phyloP scores from a whole-genome alignment of 2,329 filamentous ascomycete genomes.

The Hyphodiscus sp. region DNA sequence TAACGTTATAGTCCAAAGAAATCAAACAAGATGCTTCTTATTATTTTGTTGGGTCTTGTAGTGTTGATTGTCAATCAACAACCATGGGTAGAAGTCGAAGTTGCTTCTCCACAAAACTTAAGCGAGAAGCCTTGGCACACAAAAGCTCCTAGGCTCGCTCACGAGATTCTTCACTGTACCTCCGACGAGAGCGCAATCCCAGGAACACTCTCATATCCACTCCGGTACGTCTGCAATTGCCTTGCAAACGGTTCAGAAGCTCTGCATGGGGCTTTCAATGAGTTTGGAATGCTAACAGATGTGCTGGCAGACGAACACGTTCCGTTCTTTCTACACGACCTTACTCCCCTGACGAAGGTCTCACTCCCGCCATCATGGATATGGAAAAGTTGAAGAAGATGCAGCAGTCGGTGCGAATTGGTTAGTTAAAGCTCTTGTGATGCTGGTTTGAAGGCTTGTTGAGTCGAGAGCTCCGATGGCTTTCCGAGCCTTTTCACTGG shows the following conservation, averaged over 20 bases:
- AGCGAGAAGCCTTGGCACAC: neutral
- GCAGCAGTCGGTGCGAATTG: conserved; percentile 54
- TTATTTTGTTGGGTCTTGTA: too few species aligned
- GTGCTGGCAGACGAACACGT: conserved; percentile 5
- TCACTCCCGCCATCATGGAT: conserved; percentile 48
- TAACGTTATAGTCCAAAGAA: too few species aligned
- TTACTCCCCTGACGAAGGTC: conserved; percentile 23
- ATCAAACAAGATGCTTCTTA: too few species aligned
- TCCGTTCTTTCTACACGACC: conserved; percentile 8
- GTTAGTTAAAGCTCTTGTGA: conserved; percentile 14
- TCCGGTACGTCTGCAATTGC: neutral
- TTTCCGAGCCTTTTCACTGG: neutral
- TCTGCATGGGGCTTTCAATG: neutral
- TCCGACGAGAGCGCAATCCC: neutral
- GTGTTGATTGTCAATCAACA: too few species aligned
- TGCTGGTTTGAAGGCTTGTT: conserved; percentile 1
- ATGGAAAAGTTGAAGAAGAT: conserved; percentile 59
- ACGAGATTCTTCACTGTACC: neutral
- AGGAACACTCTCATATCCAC: neutral
- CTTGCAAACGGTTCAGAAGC: neutral
- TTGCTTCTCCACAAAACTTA: neutral
- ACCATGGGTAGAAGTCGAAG: too few species aligned
- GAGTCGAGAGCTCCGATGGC: neutral
- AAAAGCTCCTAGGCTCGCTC: neutral
- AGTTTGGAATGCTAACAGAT: neutral